Evolutionary conservation across 2,329 filamentous ascomycete genomes (phyloP), one percentile per base, ranked within the genome.

Genomic region (Calycina marina): DNA sequence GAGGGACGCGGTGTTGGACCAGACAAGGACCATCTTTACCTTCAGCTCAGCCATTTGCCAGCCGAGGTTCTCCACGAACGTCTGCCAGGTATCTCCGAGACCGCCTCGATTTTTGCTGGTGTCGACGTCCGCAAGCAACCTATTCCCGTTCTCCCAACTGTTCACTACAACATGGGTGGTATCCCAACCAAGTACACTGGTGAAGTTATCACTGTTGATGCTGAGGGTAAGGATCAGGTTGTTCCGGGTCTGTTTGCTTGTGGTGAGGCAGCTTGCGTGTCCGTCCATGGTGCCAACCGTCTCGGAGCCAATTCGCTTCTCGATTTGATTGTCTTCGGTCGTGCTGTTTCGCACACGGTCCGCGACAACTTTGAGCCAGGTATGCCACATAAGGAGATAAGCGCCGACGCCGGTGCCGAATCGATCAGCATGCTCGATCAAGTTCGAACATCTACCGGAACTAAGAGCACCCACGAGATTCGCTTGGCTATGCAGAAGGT

Each of bases 121-220:
- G 86, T 98, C 49, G 90, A 98, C 58, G 88, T 98, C 47, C 79
- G 77, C 54, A 94, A 93, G 68, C 82, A 94, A 63, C 88, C 88
- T 44, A 96, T 96, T 48, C 88, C 88, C 40, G 88, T 96, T 45
- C 69, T 96, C 41, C 88, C 88, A 37, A 96, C 88, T 27, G 88
- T 94, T 46, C 86, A 98, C 69, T 98, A 98, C 72, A 94, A 94
- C 72, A 98, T 96, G 90, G 88, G 88, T 61, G 88, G 90, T 70
- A 94, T 98, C 48, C 88, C 88, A 32, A 96, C 90, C 46, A 84
- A 83, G 54, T 96, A 93, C 70, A 94, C 84, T 41, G 88, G 90
- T 59, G 85, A 98, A 63, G 90, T 96, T 40, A 62, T 98, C 47
- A 92, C 84, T 12, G 66, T 93, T 32, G 84, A 12, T 14, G n/a